Base-by-base conservation (phyloP, 1,139 yeast species). In the Saccharomyces uvarum region DNA sequence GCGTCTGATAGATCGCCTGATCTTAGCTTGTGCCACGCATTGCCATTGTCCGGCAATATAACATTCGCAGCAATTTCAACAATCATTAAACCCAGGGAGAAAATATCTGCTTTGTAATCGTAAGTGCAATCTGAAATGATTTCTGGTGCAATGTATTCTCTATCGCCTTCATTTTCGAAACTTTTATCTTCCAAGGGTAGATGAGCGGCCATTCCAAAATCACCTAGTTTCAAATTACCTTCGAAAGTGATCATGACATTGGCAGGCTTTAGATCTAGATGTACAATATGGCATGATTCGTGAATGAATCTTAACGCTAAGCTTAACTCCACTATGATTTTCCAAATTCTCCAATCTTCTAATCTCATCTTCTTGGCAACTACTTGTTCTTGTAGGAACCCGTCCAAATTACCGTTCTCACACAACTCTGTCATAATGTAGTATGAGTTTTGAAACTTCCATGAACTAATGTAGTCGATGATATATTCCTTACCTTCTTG, bases 281-380 rank as follows among this genome's bases (percentile, higher is more conserved):
- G 98, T 54, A 89, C 75, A 58, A 87, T 86, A 54, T 85, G 84
- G 59, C 79, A 76, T 52, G 82, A 77, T 67, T 78, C 80, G 67
- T 93, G 99, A 55, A 93, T 86, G 67, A 84, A 90, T 61, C 82
- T 79, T 57, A 93, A 73, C 0, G 98, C 99, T 64, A 78, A 78
- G 48, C 88, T 71, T 14, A 90, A 76, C 68, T 93, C 98, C 53
- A 86, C 85, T 59, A 91, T 74, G 47, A 95, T 91, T 73, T 93
- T 93, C 99, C 99, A 93, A 47, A 91, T 91, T 61, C 99, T 80
- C 84, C 97, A 93, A 69, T 93, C 99, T 69, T 93, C 99, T 49
- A 86, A 73, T 31, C 69, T 59, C 26, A 61, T 61, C 29, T 68
- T 64, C 57, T 81, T 78, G 6, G 84, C 75, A n/a, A 87, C 76